Evolutionary conservation across 1,284 basidiomycete genomes (phyloP), one percentile per base, ranked within the genome.

Genomic region (Ustilago trichophora): DNA sequence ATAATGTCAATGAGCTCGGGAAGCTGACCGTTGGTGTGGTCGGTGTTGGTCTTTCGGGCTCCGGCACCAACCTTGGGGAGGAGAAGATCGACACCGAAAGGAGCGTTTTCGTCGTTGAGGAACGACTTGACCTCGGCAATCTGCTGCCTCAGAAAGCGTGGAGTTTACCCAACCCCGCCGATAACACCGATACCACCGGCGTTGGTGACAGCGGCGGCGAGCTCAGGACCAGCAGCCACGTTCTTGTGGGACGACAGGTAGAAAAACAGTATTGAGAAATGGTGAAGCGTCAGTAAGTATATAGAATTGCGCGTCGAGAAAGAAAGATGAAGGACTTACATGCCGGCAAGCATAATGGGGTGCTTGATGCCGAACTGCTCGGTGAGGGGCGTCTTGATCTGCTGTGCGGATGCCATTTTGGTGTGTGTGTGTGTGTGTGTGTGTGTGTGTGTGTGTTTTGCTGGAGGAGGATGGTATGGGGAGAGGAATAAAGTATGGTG

Each of bases 291-390:
- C 27, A 29, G 27, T 29, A 29, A 8, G 27, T 13, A 29, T 13
- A 13, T 8, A 29, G 27, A 29, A 29, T 8, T 29, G 27, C 27
- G 7, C 13, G 13, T n/a, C n/a, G n/a, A n/a, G n/a, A n/a, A n/a
- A n/a, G n/a, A n/a, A n/a, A n/a, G n/a, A n/a, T n/a, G n/a, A n/a
- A 26, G 3, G 16, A 68, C 62, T 53, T 42, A 65, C 67, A 70
- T 64, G 54, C 91, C 91, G 53, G 93, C 92, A 24, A 95, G 88
- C 62, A 94, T 82, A 72, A 95, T 86, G 40, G 92, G 92, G 80
- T 95, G 92, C 82, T 89, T 86, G 82, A 94, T 88, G 55, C 87
- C 87, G 83, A 95, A 67, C 29, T 37, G 49, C 53, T 65, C 58
- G 33, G 75, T 77, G 38, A 77, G 65, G 22, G 56, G 60, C 10